These are phyloP conservation scores for Papiliotrema flavescens DNA, from an alignment of 1,284 basidiomycete genomes.

Conservation along the genomic window DNA sequence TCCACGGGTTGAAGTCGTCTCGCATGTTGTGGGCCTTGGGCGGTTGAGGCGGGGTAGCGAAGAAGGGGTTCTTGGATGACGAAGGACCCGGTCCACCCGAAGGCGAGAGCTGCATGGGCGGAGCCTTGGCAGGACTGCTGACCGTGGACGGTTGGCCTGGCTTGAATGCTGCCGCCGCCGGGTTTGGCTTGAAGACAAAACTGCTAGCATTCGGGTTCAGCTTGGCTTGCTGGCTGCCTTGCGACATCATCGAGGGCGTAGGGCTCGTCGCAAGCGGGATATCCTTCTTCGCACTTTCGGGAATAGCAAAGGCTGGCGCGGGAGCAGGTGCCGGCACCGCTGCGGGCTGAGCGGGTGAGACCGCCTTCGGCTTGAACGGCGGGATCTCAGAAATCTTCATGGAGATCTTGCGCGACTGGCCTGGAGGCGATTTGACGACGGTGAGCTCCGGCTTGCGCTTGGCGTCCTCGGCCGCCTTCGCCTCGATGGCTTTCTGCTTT, in stretches of 20 bases:
- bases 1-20: conserved; percentile 90
- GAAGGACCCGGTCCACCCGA: conserved; percentile 34
- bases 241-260: conserved; percentile 45
- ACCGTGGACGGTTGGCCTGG: conserved; percentile 37
- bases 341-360: conserved; percentile 13
- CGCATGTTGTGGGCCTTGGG: conserved; percentile 80
- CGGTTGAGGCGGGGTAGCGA: conserved; percentile 65
- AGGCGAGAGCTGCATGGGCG: conserved; percentile 6
- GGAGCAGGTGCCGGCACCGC: conserved; percentile 2
- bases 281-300: conserved; percentile 36
- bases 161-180: conserved; percentile 51
- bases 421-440: conserved; percentile 11
- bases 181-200: conserved; percentile 61
- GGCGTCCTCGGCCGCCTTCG: conserved; percentile 68
- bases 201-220: conserved; percentile 74
- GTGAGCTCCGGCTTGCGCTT: conserved; percentile 55
- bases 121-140: conserved; percentile 14
- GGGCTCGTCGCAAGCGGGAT: conserved; percentile 48
- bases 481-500: conserved; percentile 75
- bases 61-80: conserved; percentile 72
- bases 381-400: conserved; percentile 80
- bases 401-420: conserved; percentile 46
- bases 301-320: conserved; percentile 24
- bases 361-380: conserved; percentile 71
- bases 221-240: conserved; percentile 47